phyloP scores from a whole-genome alignment of 2,329 filamentous ascomycete species.

The Diaporthe citrichinensis region DNA sequence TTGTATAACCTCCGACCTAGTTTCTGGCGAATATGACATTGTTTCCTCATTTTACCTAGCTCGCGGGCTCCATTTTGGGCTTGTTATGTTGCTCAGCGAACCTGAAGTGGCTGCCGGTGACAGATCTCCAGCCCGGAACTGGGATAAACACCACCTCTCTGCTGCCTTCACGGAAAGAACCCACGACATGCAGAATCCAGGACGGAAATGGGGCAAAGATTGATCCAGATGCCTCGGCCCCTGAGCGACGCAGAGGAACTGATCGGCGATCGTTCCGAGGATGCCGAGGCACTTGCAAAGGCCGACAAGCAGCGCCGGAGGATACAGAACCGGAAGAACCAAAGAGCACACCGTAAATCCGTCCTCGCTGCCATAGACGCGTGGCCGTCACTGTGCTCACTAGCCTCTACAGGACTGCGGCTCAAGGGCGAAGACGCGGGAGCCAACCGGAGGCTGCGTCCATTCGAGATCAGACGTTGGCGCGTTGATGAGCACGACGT shows the following conservation, averaged over 20 bases:
- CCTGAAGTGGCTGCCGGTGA: not conserved
- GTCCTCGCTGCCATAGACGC: not conserved
- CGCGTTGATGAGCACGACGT: not conserved
- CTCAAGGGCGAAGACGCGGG: not conserved
- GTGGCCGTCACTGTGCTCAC: not conserved
- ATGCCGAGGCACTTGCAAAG: not conserved
- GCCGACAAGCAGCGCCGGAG: not conserved
- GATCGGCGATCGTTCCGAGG: not conserved
- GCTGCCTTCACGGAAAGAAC: not conserved
- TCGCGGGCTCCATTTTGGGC: fast-evolving
- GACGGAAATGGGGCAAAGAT: not conserved
- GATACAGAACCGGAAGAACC: not conserved
- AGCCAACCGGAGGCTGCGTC: not conserved
- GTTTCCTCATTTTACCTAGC: not conserved
- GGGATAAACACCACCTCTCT: not conserved
- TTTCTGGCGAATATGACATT: not conserved
- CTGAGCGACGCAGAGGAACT: not conserved
- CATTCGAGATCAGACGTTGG: not conserved
- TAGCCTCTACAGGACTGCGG: not conserved
- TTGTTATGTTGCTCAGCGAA: not conserved
- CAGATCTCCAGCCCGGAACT: not conserved
- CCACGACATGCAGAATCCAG: not conserved
- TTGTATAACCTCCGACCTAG: not conserved
- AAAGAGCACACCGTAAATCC: not conserved
- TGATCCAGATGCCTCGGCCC: not conserved